phyloP scores from a whole-genome alignment of 2,329 filamentous ascomycete species.

The Pestalotiopsis sp. region DNA sequence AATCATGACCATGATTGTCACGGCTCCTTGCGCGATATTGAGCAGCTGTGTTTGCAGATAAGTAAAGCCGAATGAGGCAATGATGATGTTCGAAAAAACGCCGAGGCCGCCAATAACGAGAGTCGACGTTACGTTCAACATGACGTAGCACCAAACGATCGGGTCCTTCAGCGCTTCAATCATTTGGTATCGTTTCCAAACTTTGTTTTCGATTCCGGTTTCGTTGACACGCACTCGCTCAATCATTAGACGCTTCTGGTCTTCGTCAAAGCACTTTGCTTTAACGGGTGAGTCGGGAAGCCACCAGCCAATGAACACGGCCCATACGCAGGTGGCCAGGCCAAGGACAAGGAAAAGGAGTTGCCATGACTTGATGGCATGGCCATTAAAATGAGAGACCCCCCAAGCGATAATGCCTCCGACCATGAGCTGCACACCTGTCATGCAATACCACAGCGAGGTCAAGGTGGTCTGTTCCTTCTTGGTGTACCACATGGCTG shows the following conservation, averaged over 20 bases:
- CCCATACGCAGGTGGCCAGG: constrained; percentile 34
- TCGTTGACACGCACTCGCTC: constrained; percentile 39
- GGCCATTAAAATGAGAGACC: constrained; percentile 30
- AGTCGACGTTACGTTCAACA: constrained; percentile 25
- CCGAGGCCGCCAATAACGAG: constrained; percentile 36
- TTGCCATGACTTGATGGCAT: constrained; percentile 38
- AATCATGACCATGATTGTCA: constrained; percentile 38
- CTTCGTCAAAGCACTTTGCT: constrained; percentile 48
- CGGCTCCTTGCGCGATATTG: constrained; percentile 41
- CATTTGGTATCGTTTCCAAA: constrained; percentile 36
- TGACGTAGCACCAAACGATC: constrained; percentile 29
- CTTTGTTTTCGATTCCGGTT: constrained; percentile 38
- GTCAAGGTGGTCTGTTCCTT: constrained; percentile 36
- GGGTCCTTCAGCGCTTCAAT: constrained; percentile 39
- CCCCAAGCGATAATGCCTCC: constrained; percentile 42
- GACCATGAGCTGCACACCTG: constrained; percentile 36
- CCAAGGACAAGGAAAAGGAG: constrained; percentile 45
- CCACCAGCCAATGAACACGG: constrained; percentile 36
- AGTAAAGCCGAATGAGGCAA: constrained; percentile 39
- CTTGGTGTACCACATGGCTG: constrained; percentile 41
- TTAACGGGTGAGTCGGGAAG: constrained; percentile 54
- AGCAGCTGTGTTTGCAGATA: constrained; percentile 39
- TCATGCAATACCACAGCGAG: constrained; percentile 34
- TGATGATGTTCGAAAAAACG: constrained; percentile 41
- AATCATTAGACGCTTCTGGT: constrained; percentile 38